These are phyloP conservation scores for Rhododendron vialii DNA, from an alignment of 148 eudicot species.

Conservation along the genomic window DNA sequence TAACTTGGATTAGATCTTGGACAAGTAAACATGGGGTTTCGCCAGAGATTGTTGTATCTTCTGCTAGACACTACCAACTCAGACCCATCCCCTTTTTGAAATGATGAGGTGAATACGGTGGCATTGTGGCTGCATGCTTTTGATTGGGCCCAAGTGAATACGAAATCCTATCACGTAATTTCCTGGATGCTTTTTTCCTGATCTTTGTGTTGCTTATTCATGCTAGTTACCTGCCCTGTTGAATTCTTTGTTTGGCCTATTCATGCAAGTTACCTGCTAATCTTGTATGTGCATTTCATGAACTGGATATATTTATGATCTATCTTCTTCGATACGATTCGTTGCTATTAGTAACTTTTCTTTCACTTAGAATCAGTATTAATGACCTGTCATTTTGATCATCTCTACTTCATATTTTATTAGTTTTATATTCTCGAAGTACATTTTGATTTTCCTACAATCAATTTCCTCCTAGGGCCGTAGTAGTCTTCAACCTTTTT, in stretches of 20 bases:
- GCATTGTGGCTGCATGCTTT: neutral
- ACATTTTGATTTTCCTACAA: slow-evolving; percentile 6
- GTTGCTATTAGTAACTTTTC: neutral
- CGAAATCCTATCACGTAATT: neutral
- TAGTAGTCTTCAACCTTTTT: slow-evolving; percentile 40
- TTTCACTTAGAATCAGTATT: neutral
- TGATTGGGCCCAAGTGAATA: neutral
- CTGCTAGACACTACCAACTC: neutral
- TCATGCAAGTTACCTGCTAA: neutral
- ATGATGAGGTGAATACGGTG: neutral
- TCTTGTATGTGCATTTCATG: neutral
- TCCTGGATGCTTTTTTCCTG: neutral
- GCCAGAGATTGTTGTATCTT: neutral
- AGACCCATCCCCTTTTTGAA: neutral
- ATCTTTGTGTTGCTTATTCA: neutral
- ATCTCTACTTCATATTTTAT: neutral
- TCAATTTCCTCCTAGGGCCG: slow-evolving; percentile 39
- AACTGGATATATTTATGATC: neutral
- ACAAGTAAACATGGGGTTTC: neutral
- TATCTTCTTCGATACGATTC: neutral
- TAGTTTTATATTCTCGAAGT: neutral
- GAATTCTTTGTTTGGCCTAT: neutral
- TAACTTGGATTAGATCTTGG: neutral
- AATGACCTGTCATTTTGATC: neutral
- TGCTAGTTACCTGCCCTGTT: neutral